Conservation (phyloP, 2,329 filamentous ascomycete genomes). For the Metarhizium guizhouense region DNA sequence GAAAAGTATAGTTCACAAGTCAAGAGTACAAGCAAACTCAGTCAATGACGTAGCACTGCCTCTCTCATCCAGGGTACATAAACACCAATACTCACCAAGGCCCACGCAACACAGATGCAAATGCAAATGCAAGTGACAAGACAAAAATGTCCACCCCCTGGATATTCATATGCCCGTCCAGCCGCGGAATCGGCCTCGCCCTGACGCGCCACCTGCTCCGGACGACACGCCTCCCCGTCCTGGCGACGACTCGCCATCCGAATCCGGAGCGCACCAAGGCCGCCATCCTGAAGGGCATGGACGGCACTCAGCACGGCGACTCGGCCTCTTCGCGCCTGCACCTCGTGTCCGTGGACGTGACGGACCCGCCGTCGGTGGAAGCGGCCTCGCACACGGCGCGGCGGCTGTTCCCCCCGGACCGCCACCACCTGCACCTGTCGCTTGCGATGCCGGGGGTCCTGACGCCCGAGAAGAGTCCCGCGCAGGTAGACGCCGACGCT, state of each 20-base stretch:
- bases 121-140: neutral
- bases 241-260: constrained; percentile 31
- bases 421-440: constrained; percentile 56
- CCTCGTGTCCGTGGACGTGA: constrained; percentile 34
- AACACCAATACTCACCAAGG: neutral
- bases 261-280: constrained; percentile 26
- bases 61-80: neutral
- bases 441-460: constrained; percentile 65
- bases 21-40: neutral
- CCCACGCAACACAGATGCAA: neutral
- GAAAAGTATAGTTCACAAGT: no score
- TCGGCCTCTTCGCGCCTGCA: constrained; percentile 26
- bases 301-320: constrained; percentile 13
- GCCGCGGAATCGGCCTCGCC: constrained; percentile 38
- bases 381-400: constrained; percentile 44
- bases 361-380: constrained; percentile 53
- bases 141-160: constrained; percentile 38
- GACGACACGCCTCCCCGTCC: constrained; percentile 37
- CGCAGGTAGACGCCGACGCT: constrained; percentile 50
- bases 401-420: constrained; percentile 39
- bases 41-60: neutral
- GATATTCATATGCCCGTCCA: constrained; percentile 39
- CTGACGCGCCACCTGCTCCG: constrained; percentile 40
- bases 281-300: constrained; percentile 18
- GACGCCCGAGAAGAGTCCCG: constrained; percentile 61